Percentiles rank a stretch among this genome's conserved stretches.
Evolutionary conservation across 2,329 filamentous ascomycete species (phyloP).

Genomic region (Aspergillus proliferans): DNA sequence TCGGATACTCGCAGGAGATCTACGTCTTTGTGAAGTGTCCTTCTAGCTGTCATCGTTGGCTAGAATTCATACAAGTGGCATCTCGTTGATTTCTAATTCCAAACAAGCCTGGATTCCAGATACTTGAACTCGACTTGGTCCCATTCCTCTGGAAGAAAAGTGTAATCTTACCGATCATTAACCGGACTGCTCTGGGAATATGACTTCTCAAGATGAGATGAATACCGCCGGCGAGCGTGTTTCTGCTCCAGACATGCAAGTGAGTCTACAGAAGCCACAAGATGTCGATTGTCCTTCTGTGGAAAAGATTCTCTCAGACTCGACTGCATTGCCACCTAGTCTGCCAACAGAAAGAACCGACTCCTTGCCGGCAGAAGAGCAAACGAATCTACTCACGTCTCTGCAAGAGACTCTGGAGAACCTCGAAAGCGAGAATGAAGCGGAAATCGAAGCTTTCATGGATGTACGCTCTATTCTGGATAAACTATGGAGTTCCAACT

Average conservation of each 20-base stretch:
- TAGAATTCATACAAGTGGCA: too few species aligned
- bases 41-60: too few species aligned
- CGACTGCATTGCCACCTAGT: constrained; percentile 14
- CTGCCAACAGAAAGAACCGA: constrained; percentile 13
- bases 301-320: constrained; percentile 18
- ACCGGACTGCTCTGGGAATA: constrained; percentile 2
- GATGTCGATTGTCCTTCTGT: constrained; percentile 20
- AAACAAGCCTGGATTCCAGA: too few species aligned
- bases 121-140: neutral
- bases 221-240: constrained; percentile 6
- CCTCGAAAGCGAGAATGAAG: constrained; percentile 17
- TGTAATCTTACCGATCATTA: neutral
- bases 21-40: too few species aligned
- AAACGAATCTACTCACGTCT: constrained; percentile 29
- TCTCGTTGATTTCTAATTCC: too few species aligned
- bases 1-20: too few species aligned
- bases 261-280: neutral
- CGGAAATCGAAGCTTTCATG: constrained; percentile 16
- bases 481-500: constrained; percentile 33
- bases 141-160: constrained; percentile 1
- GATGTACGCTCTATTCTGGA: constrained; percentile 24
- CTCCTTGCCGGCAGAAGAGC: constrained; percentile 20
- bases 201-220: constrained; percentile 11
- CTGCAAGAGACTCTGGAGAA: constrained; percentile 25
- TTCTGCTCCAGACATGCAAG: constrained; percentile 1